These are phyloP conservation scores for Escovopsis sp. DNA, from an alignment of 2,329 filamentous ascomycete genomes.

Conservation along the genomic window DNA sequence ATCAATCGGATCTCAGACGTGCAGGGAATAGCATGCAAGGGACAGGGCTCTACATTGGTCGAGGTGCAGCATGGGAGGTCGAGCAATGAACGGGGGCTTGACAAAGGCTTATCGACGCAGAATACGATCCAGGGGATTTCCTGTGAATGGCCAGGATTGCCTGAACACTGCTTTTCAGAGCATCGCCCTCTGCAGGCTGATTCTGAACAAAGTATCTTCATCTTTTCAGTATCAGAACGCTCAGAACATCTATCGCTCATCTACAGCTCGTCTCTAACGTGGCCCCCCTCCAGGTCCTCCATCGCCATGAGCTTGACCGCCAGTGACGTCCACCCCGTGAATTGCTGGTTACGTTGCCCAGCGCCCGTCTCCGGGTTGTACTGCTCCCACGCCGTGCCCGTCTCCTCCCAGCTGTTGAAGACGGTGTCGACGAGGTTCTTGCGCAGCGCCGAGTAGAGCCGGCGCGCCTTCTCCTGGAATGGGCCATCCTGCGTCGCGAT, in stretches of 20 bases:
- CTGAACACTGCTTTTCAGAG: no score
- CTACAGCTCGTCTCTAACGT: constrained; percentile 32
- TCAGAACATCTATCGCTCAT: neutral
- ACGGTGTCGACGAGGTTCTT: constrained; percentile 81
- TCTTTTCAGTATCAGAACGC: no score
- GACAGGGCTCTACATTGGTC: no score
- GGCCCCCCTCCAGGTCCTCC: constrained; percentile 45
- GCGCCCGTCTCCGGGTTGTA: constrained; percentile 86
- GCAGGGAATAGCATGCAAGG: no score
- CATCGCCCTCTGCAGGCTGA: no score
- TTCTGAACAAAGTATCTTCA: no score
- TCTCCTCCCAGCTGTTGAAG: constrained; percentile 73
- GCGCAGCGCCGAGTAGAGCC: constrained; percentile 62
- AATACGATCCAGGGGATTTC: no score
- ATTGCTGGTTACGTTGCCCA: constrained; percentile 94
- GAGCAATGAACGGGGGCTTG: no score
- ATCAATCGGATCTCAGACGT: no score
- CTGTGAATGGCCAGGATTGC: no score
- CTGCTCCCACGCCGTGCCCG: constrained; percentile 97
- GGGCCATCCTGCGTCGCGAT: constrained; percentile 52
- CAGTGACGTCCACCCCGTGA: constrained; percentile 97
- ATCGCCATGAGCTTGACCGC: constrained; percentile 96
- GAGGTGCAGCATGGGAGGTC: no score
- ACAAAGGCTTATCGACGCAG: no score
- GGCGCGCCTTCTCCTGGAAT: constrained; percentile 49